phyloP scores from a whole-genome alignment of 345 rosid genomes.

The Cardamine chenopodiifolia region DNA sequence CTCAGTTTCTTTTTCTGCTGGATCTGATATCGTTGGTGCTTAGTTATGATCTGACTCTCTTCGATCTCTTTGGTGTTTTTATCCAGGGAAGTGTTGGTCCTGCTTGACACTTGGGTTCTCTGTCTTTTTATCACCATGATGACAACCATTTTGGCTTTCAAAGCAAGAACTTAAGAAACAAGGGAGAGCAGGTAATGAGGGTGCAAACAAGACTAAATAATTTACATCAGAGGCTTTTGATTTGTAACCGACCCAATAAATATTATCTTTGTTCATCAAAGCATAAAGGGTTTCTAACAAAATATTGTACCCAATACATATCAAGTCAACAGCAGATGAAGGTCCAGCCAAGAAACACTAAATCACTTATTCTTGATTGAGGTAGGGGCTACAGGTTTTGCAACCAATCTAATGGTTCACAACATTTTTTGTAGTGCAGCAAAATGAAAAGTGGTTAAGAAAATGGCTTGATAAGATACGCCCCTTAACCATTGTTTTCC shows the following conservation, averaged over 20 bases:
- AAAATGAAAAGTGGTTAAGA: not conserved
- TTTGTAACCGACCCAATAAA: not conserved
- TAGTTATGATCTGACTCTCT: not conserved
- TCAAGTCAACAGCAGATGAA: not conserved
- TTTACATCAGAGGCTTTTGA: not conserved
- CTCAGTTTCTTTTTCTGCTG: slow-evolving; percentile 23
- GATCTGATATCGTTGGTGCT: not conserved
- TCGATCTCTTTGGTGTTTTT: slow-evolving; percentile 16
- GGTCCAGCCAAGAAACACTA: not conserved
- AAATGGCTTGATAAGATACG: slow-evolving; percentile 18
- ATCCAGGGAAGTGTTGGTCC: slow-evolving; percentile 33
- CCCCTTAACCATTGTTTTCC: slow-evolving; percentile 16
- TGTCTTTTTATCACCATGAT: slow-evolving; percentile 25
- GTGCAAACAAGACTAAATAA: too few relatives aligned
- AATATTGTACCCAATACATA: not conserved
- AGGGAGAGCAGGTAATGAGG: too few relatives aligned
- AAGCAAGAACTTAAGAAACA: slow-evolving; percentile 3
- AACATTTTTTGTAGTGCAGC: not conserved
- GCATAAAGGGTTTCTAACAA: not conserved
- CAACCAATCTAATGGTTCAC: slow-evolving; percentile 36
- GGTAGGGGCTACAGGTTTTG: not conserved
- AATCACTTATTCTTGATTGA: slow-evolving; percentile 18
- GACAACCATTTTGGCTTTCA: slow-evolving; percentile 26
- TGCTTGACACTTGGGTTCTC: slow-evolving; percentile 32
- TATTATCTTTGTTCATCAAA: not conserved